Evolutionary conservation across 768 basidiomycete species (phyloP).

Genomic region (Termitomyces sp.): DNA sequence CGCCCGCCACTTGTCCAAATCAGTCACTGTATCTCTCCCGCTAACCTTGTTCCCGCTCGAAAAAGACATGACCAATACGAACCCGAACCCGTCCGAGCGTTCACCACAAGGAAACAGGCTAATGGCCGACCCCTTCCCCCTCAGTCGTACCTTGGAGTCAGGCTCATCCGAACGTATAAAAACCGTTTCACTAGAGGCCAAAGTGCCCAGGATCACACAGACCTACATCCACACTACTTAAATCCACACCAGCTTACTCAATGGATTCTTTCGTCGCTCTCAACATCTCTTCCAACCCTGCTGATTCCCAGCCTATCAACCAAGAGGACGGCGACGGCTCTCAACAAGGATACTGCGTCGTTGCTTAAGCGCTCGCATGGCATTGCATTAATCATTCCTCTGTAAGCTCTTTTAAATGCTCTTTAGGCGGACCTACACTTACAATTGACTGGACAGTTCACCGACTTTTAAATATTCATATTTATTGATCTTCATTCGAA

Average conservation of each 20-base stretch:
- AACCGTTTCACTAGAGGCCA: background rate
- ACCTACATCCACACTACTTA: background rate
- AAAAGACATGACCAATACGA: background rate
- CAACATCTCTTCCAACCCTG: background rate
- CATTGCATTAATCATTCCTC: background rate
- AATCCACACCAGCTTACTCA: background rate
- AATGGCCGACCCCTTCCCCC: background rate
- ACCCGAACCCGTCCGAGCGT: background rate
- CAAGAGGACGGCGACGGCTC: background rate
- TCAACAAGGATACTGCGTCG: background rate
- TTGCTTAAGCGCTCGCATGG: background rate
- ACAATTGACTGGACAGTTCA: background rate
- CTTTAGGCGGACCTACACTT: too few relatives aligned
- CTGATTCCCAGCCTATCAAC: background rate
- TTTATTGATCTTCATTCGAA: background rate
- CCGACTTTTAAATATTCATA: background rate
- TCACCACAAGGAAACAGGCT: background rate
- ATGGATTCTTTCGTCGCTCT: slow-evolving; percentile 1
- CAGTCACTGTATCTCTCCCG: too few relatives aligned
- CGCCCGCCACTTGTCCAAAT: background rate
- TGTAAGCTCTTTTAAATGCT: background rate
- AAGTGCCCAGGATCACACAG: background rate
- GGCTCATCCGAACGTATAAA: background rate
- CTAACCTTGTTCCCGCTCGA: background rate
- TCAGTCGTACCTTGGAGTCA: too few relatives aligned